Base-by-base conservation (phyloP, 2,329 filamentous ascomycete genomes). In the Allantophomopsis lycopodina region DNA sequence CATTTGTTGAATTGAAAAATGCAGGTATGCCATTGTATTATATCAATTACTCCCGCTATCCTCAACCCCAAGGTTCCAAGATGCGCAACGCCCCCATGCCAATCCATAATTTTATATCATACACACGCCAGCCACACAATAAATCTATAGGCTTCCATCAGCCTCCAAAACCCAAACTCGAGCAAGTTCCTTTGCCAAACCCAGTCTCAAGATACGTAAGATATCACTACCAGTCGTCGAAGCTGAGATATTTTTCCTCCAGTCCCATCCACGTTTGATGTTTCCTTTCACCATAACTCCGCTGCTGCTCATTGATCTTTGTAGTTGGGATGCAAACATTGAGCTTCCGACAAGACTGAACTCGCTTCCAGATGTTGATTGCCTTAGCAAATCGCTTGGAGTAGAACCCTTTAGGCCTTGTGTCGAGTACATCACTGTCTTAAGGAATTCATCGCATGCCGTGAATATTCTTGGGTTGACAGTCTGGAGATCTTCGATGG, bases 401-500 rank as follows among this genome's bases (percentile, higher is more conserved):
- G 74, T 73, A 0, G 77, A 72, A 1, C 72, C 73, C 56, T 69
- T 74, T 40, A 66, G 60, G 39, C 74, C 78, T 36, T 77, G 74
- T 13, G 73, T 76, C 5, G 83, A 80, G n/a, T 76, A 66, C 16
- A 94, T 63, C 5, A 87, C 82, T 1, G 86, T 73, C 44, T 73
- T 65, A 54, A 94, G 76, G 54, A 87, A 89, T 51, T 86, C 82
- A 47, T 86, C 79, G 54, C 82, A 85, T 17, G 81, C 77, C 0
- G 68, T 63, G 53, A 79, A 86, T 7, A 94, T 79, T 38, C 80
- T 72, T 14, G 74, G 70, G 5, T 78, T 71, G 13, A 91, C 80
- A 0, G 83, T 83, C 56, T 89, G 70, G 13, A 89, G 63, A 55
- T 91, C 84, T 57, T 91, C 84, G 38, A 87, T 71, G 1, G 83